Evolutionary conservation across 371 early-diverging fungal species (phyloP).

Genomic region (Apophysomyces variabilis): DNA sequence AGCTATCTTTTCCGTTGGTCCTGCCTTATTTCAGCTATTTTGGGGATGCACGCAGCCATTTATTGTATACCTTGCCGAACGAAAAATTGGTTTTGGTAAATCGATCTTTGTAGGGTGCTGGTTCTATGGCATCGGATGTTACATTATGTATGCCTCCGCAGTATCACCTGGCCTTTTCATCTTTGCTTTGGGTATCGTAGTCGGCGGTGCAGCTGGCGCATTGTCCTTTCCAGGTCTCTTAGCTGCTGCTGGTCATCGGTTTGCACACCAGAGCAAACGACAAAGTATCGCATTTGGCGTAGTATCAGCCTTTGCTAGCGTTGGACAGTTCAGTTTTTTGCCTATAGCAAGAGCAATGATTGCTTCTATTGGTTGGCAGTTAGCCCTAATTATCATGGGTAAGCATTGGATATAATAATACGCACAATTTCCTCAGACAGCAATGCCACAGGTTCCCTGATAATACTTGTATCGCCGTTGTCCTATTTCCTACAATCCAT

Average conservation of each 20-base stretch:
- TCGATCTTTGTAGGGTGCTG: conserved; percentile 25
- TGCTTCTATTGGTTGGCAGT: conserved; percentile 30
- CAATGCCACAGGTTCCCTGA: conserved; percentile 18
- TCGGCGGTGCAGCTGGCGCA: conserved; percentile 38
- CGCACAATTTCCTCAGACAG: not conserved
- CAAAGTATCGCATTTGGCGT: conserved; percentile 43
- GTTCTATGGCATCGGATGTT: conserved; percentile 31
- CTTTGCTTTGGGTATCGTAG: conserved; percentile 32
- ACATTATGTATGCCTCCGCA: conserved; percentile 32
- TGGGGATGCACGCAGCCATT: conserved; percentile 41
- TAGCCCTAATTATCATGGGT: conserved; percentile 32
- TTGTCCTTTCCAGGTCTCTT: conserved; percentile 38
- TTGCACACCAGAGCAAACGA: conserved; percentile 28
- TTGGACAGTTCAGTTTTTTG: conserved; percentile 41
- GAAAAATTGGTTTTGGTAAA: conserved; percentile 38
- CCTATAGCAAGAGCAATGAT: conserved; percentile 36
- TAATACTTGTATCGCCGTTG: conserved; percentile 19
- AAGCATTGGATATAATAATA: not conserved
- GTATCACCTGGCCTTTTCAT: conserved; percentile 32
- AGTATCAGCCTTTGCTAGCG: conserved; percentile 39
- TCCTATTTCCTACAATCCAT: conserved; percentile 28
- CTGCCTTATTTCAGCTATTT: conserved; percentile 34
- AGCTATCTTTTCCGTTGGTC: conserved; percentile 35
- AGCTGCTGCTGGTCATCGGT: conserved; percentile 34
- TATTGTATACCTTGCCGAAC: conserved; percentile 34